These are phyloP conservation scores for Aspergillus awamori DNA, from an alignment of 2,329 filamentous ascomycete genomes.

Conservation along the genomic window DNA sequence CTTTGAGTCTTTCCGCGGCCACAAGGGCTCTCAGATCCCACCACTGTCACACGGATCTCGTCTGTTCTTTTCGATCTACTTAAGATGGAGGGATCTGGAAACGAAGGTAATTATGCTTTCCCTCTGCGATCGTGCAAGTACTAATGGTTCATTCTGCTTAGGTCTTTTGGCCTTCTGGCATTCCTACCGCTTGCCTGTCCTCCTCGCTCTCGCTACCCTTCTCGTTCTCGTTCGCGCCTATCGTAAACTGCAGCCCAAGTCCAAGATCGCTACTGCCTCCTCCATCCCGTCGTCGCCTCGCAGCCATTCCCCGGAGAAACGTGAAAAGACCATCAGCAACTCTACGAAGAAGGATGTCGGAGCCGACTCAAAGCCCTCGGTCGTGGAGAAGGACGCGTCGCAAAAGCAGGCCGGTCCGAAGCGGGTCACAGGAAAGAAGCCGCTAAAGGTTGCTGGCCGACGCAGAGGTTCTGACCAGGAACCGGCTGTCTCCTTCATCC, in stretches of 20 bases:
- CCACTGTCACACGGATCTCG: too few relatives aligned
- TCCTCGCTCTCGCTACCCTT: constrained; percentile 43
- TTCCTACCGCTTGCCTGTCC: constrained; percentile 48
- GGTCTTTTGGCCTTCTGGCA: constrained; percentile 51
- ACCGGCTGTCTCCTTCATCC: constrained; percentile 42
- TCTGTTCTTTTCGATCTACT: not conserved
- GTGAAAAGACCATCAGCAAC: constrained; percentile 14
- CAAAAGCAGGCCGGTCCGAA: constrained; percentile 35
- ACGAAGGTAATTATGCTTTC: constrained; percentile 12
- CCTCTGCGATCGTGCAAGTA: not conserved
- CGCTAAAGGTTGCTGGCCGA: constrained; percentile 31
- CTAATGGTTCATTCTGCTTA: constrained; percentile 19
- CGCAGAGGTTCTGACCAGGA: constrained; percentile 23
- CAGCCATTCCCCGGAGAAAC: constrained; percentile 30
- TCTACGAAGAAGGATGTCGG: not conserved
- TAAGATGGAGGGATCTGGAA: constrained; percentile 15
- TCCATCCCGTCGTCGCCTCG: constrained; percentile 38
- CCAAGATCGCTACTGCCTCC: constrained; percentile 33
- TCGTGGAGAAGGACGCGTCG: constrained; percentile 6
- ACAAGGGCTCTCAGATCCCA: not conserved
- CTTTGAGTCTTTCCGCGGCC: not conserved
- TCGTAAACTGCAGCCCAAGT: constrained; percentile 26
- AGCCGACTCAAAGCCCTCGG: constrained; percentile 8
- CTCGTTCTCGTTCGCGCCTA: constrained; percentile 36
- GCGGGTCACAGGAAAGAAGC: constrained; percentile 38